A percentile compares a stretch with the other conserved stretches of the same genome.
Evolutionary conservation across 306 rosid species (phyloP).

Genomic region (Arachis stenosperma): DNA sequence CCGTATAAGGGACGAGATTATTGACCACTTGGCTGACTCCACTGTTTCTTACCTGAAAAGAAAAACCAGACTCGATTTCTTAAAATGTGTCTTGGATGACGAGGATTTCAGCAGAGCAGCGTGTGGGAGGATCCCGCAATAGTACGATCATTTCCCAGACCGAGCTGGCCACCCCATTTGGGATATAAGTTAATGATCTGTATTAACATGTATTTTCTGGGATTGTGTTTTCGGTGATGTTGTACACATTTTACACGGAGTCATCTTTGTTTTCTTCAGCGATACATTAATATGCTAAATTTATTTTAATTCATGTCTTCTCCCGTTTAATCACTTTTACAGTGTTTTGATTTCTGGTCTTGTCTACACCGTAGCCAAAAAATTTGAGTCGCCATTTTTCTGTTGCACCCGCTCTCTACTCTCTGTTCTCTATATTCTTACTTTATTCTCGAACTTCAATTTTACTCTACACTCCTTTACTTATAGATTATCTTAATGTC

Average conservation of each 20-base stretch:
- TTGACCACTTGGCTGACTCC: slow-evolving; percentile 47
- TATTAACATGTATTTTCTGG: slow-evolving; percentile 40
- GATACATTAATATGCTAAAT: slow-evolving; percentile 41
- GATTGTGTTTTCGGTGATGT: slow-evolving; percentile 48
- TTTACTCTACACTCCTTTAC: no score
- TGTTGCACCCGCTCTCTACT: no score
- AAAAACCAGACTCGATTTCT: slow-evolving; percentile 31
- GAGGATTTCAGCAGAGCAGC: slow-evolving; percentile 25
- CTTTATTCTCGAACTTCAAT: no score
- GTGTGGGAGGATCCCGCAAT: slow-evolving; percentile 28
- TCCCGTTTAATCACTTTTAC: background rate
- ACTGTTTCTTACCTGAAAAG: slow-evolving; percentile 35
- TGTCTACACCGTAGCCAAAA: background rate
- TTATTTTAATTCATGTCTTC: slow-evolving; percentile 26
- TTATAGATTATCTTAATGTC: no score
- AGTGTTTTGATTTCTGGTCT: slow-evolving; percentile 9
- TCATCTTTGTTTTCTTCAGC: slow-evolving; percentile 17
- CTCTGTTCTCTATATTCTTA: no score
- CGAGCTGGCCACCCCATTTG: slow-evolving; percentile 31
- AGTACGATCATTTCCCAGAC: slow-evolving; percentile 27
- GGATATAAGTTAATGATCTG: slow-evolving; percentile 36
- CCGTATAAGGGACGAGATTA: slow-evolving; percentile 82
- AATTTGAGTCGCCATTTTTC: no score
- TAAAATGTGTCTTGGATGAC: slow-evolving; percentile 29
- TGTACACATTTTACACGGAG: slow-evolving; percentile 31